Percentiles rank a stretch among this genome's conserved stretches.
These are phyloP conservation scores for Amauroascus verrucosus DNA, from an alignment of 2,329 filamentous ascomycete genomes.

Conservation along the genomic window DNA sequence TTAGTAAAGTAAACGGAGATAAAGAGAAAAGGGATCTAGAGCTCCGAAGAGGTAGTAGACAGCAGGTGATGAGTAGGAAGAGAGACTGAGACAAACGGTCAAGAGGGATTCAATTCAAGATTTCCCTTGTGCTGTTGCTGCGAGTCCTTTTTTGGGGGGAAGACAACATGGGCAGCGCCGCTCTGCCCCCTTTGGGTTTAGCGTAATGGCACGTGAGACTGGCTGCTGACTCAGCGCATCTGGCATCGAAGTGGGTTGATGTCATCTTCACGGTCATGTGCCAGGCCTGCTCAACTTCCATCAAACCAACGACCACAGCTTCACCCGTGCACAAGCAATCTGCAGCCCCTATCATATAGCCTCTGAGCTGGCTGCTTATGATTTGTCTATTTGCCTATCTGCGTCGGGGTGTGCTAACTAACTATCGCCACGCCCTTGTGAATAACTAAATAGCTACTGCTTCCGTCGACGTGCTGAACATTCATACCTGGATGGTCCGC, in stretches of 20 bases:
- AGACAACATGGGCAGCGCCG: neutral
- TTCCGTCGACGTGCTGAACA: neutral
- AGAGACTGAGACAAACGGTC: constrained; percentile 1
- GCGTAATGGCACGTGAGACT: constrained; percentile 1
- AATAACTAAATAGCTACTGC: neutral
- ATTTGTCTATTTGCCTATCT: neutral
- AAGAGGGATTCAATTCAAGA: constrained; percentile 2
- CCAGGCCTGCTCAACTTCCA: neutral
- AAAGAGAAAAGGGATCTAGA: neutral
- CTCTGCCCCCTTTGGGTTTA: constrained; percentile 1
- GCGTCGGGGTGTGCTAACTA: neutral
- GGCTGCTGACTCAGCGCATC: neutral
- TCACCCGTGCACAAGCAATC: neutral
- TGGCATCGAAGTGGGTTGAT: neutral
- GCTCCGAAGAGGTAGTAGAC: neutral
- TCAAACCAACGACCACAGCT: neutral
- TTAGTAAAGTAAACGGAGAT: neutral
- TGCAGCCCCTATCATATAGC: neutral
- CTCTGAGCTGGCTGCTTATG: neutral
- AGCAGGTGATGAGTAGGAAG: neutral
- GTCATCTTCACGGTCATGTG: neutral
- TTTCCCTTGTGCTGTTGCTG: constrained; percentile 5
- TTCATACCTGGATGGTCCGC: neutral
- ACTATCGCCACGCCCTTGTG: neutral
- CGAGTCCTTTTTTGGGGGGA: constrained; percentile 3